Evolutionary conservation across 2,329 filamentous ascomycete species (phyloP).

Genomic region (Cladosporium halotolerans): DNA sequence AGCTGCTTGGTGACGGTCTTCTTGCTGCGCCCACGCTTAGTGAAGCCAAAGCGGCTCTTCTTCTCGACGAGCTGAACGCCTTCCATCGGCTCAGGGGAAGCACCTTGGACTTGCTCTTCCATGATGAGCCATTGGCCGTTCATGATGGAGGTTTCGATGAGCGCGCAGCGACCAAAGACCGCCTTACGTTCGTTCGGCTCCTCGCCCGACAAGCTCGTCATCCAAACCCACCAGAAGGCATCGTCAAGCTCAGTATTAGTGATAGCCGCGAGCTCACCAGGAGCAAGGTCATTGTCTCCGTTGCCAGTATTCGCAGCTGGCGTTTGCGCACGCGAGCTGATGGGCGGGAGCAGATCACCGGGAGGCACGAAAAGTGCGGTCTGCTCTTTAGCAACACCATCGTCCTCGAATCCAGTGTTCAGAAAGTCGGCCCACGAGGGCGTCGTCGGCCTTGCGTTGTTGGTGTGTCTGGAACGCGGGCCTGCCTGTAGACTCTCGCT

Average conservation of each 20-base stretch:
- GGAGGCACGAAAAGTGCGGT: slow-evolving; percentile 72
- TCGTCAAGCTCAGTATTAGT: slow-evolving; percentile 81
- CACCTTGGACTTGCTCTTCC: slow-evolving; percentile 93
- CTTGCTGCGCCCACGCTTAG: slow-evolving; percentile 64
- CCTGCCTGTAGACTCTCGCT: slow-evolving; percentile 54
- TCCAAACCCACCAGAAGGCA: slow-evolving; percentile 99
- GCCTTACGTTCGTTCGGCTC: slow-evolving; percentile 81
- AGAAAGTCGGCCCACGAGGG: slow-evolving; percentile 98
- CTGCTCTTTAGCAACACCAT: slow-evolving; percentile 45
- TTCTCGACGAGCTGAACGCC: slow-evolving; percentile 92
- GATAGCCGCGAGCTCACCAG: slow-evolving; percentile 91
- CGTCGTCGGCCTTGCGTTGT: slow-evolving; percentile 76
- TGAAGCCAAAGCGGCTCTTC: slow-evolving; percentile 73
- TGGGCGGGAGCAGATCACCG: slow-evolving; percentile 83
- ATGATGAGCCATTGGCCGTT: slow-evolving; percentile 86
- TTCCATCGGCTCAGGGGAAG: slow-evolving; percentile 73
- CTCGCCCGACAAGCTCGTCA: slow-evolving; percentile 87
- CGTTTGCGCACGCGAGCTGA: slow-evolving; percentile 72
- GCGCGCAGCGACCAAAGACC: slow-evolving; percentile 86
- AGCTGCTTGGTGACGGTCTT: slow-evolving; percentile 64
- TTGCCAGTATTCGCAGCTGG: slow-evolving; percentile 43
- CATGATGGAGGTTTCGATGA: slow-evolving; percentile 80
- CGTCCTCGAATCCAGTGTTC: slow-evolving; percentile 83
- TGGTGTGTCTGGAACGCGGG: slow-evolving; percentile 60
- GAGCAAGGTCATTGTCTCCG: slow-evolving; percentile 63